phyloP scores from a whole-genome alignment of 2,329 filamentous ascomycete genomes.

The Aspergillus fructus region DNA sequence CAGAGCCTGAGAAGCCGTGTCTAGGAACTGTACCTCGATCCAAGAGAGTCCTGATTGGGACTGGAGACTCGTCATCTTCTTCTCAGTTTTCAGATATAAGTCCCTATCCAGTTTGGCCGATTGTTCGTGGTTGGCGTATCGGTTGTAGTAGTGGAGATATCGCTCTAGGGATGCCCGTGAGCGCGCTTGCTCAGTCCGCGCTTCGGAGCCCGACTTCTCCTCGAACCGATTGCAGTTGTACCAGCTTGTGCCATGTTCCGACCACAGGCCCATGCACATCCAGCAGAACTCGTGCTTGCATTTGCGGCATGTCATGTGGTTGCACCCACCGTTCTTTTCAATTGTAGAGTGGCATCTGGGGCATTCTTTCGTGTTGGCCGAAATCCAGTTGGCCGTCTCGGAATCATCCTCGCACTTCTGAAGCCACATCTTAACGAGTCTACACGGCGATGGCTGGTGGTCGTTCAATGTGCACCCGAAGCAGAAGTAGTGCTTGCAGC shows the following conservation, averaged over 20 bases:
- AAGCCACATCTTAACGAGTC: slow-evolving; percentile 88
- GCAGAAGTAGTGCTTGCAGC: slow-evolving; percentile 84
- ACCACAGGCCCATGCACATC: slow-evolving; percentile 99
- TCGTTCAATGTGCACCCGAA: slow-evolving; percentile 89
- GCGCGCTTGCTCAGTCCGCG: slow-evolving; percentile 86
- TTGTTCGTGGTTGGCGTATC: slow-evolving; percentile 98
- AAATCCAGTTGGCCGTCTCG: slow-evolving; percentile 99
- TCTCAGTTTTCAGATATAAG: slow-evolving; percentile 92
- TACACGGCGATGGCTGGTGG: slow-evolving; percentile 90
- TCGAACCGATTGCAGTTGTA: slow-evolving; percentile 99
- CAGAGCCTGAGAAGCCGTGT: slow-evolving; percentile 86
- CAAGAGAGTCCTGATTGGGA: slow-evolving; percentile 93
- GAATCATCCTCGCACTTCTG: slow-evolving; percentile 99
- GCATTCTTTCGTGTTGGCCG: slow-evolving; percentile 97
- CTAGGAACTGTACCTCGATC: slow-evolving; percentile 98
- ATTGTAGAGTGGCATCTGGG: slow-evolving; percentile 95
- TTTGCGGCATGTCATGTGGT: slow-evolving; percentile 96
- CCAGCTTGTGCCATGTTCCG: slow-evolving; percentile 97
- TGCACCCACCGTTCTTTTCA: slow-evolving; percentile 97
- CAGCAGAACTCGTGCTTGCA: slow-evolving; percentile 98
- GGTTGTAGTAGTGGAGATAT: slow-evolving; percentile 99
- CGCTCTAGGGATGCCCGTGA: slow-evolving; percentile 87
- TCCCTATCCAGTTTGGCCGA: slow-evolving; percentile 96
- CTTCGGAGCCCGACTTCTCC: slow-evolving; percentile 89
- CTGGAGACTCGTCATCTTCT: slow-evolving; percentile 97